Evolutionary conservation across 352 stramenopile species (phyloP), one percentile per base, ranked within the genome.

Genomic region (Phytopythium litorale): DNA sequence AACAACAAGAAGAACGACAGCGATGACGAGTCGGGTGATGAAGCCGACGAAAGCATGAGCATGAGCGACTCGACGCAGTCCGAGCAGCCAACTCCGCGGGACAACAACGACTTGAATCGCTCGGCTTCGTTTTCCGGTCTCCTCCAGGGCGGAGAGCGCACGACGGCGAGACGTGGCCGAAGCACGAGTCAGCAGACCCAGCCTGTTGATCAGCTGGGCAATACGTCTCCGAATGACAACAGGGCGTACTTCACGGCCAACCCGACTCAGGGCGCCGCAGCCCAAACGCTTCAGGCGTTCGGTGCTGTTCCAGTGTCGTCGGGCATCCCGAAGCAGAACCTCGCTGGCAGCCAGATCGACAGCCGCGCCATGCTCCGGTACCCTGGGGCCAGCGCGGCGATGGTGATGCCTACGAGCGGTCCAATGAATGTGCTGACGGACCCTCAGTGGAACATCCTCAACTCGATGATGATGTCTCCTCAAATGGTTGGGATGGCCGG

Each of bases 391-490:
- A 53, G 23, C 21, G 8, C 52, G 15, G 25, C 32, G 30, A 49
- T 7, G 46, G 12, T 19, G 19, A 57, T 40, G 13, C 21, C 67
- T 25, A 42, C 1, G 25, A 30, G 25, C 35, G 51, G 35, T 57
- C 62, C 49, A 15, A 71, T 87, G 33, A 70, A 64, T 12, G 72
- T 83, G 53, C 68, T 88, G 55, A 78, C 70, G 51, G 82, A 93
- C 50, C 84, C 84, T 5, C 84, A 93, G 56, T 93, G 84, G 84
- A 91, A 60, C 63, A 83, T 93, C 58, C 58, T 93, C 53, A 86
- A 72, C 61, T 89, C 82, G n/a, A 68, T 93, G 35, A 88, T 93
- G 35, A 88, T 93, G 70, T 90, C 82, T 12, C 81, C 82, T 13
- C 82, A 91, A 42, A 63, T 93, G 9, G 45, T 70, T 23, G 72